Base-by-base conservation (phyloP, 345 rosid species). In the Salix caprea region DNA sequence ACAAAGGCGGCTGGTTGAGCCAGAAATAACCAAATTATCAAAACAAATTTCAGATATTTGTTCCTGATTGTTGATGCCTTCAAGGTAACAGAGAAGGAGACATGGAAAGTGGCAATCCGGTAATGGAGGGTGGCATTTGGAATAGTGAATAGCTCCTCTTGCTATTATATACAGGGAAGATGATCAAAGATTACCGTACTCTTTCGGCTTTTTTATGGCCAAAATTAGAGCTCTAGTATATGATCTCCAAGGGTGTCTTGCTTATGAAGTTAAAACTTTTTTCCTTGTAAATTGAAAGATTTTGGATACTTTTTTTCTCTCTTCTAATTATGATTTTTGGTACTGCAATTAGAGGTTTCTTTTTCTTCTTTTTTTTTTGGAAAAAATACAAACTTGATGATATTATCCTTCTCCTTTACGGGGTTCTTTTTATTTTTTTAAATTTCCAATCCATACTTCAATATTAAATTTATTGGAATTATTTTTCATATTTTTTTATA, bases 21-120 rank as follows among this genome's bases (percentile, higher is more conserved):
- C 5, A 6, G 8, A 32, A 16, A 44, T 7, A 21, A 66, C 19
- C 4, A 40, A 10, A 40, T 40, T 40, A 69, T 40, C 48, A 30
- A 28, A 30, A 42, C 19, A 46, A 42, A 50, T 28, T 16, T 71
- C 21, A 37, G 44, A n/a, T 13, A 21, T 23, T 12, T 69, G n/a
- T 58, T 21, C 24, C 48, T 28, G 69, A 61, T 14, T n/a, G 56
- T 30, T 32, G 74, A 60, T 69, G 85, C 74, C 21, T 65, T 80
- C 42, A 46, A 42, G 39, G 16, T 34, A 7, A 64, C 28, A 73
- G 74, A 15, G 6, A 44, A 75, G 72, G 34, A 66, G 28, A 62
- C 39, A 13, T 11, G 48, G 60, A 64, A 72, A 70, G 69, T 76
- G 82, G 73, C 82, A 60, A 14, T 34, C 56, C 19, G 32, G 21